These are phyloP conservation scores for Aspergillus sp. DNA, from an alignment of 2,329 filamentous ascomycete species.

Conservation along the genomic window DNA sequence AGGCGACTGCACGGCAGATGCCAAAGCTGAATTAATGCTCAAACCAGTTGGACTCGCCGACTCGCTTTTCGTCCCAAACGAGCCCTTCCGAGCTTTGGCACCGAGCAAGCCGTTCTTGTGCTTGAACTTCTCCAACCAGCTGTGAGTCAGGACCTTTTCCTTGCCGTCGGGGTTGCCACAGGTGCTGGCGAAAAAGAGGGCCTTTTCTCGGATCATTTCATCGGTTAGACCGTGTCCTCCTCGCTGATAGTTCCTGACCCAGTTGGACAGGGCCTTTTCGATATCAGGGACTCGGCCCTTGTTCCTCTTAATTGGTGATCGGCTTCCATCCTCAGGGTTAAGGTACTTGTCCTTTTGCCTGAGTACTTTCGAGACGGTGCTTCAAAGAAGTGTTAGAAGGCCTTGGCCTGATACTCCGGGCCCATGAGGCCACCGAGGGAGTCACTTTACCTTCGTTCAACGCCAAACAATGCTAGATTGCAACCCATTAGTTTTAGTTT, in stretches of 20 bases:
- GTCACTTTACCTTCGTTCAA: slow-evolving; percentile 81
- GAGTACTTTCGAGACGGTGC: slow-evolving; percentile 97
- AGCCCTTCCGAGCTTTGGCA: slow-evolving; percentile 55
- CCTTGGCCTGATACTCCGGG: slow-evolving; percentile 6
- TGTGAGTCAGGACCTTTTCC: slow-evolving; percentile 67
- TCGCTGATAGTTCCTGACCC: slow-evolving; percentile 78
- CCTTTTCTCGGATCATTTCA: slow-evolving; percentile 81
- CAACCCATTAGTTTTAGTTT: slow-evolving; percentile 18
- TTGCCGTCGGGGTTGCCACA: slow-evolving; percentile 71
- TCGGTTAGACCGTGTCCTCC: slow-evolving; percentile 73
- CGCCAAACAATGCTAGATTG: slow-evolving; percentile 75
- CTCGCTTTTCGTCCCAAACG: slow-evolving; percentile 59
- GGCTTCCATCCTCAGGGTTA: slow-evolving; percentile 73
- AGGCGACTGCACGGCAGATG: slow-evolving; percentile 62
- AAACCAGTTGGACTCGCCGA: slow-evolving; percentile 63
- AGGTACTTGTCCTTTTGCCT: slow-evolving; percentile 94
- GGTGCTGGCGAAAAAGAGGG: slow-evolving; percentile 73
- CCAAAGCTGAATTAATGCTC: slow-evolving; percentile 53
- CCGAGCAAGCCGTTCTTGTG: slow-evolving; percentile 71
- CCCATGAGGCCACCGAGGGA: background rate
- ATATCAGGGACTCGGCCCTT: slow-evolving; percentile 90
- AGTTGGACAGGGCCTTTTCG: slow-evolving; percentile 84
- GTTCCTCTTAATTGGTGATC: slow-evolving; percentile 75
- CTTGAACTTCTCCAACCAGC: slow-evolving; percentile 95
- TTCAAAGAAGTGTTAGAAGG: slow-evolving; percentile 43